phyloP scores from a whole-genome alignment of 1,139 yeast genomes.

The Nakaseomyces delphensis region DNA sequence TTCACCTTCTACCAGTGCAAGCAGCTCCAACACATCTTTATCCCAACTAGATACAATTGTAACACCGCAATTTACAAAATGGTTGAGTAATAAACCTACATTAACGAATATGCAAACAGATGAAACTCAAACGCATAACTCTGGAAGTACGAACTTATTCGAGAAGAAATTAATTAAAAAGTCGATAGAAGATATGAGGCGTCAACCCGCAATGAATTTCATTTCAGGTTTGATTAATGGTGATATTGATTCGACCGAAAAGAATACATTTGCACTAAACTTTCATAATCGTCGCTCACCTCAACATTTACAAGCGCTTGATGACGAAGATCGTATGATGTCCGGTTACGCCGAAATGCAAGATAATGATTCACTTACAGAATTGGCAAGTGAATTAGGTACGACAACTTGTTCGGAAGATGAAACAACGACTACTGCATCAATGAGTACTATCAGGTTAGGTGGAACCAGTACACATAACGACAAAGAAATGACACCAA shows the following conservation, averaged over 20 bases:
- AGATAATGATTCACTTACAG: background rate
- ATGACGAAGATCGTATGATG: slow-evolving; percentile 27
- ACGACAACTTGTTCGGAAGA: slow-evolving; percentile 2
- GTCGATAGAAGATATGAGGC: slow-evolving; percentile 26
- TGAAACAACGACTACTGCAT: slow-evolving; percentile 4
- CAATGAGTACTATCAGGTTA: background rate
- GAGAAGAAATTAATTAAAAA: slow-evolving; percentile 25
- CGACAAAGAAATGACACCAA: background rate
- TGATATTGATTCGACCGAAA: slow-evolving; percentile 11
- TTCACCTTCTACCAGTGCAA: slow-evolving; percentile 28
- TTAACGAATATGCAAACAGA: background rate
- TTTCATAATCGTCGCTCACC: slow-evolving; percentile 15
- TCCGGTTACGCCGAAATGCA: slow-evolving; percentile 16
- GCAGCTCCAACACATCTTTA: slow-evolving; percentile 27
- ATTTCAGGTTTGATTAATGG: slow-evolving; percentile 17
- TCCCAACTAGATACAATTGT: slow-evolving; percentile 19
- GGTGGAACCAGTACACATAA: background rate
- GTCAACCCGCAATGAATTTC: slow-evolving; percentile 16
- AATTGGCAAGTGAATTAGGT: background rate
- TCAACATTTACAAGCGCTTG: slow-evolving; percentile 13
- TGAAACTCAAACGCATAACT: background rate
- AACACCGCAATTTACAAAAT: slow-evolving; percentile 16
- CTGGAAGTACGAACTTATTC: slow-evolving; percentile 13
- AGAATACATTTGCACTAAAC: slow-evolving; percentile 20
- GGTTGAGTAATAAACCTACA: slow-evolving; percentile 7